Conservation (phyloP, 73 alveolate genomes). For the Loxodes magnus region DNA sequence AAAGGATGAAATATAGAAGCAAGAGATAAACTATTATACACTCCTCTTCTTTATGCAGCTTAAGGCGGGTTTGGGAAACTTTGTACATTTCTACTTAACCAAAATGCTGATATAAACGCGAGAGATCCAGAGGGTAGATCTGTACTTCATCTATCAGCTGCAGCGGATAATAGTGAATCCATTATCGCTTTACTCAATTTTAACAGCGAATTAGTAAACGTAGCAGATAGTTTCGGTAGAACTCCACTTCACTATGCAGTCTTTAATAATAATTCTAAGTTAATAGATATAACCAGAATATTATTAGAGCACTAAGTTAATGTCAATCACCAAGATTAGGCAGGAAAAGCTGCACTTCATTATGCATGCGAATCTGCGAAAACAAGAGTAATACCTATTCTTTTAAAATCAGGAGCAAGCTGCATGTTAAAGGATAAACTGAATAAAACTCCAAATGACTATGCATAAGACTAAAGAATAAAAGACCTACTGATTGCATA, state of each 20-base stretch:
- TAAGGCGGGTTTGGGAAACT: constrained; percentile 75
- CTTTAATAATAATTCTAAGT: constrained; percentile 26
- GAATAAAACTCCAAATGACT: constrained; percentile 37
- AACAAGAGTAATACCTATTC: constrained; percentile 36
- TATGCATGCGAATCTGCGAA: constrained; percentile 51
- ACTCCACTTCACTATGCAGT: constrained; percentile 50
- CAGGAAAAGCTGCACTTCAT: constrained; percentile 40
- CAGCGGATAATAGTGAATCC: constrained; percentile 18
- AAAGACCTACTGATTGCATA: constrained; percentile 1
- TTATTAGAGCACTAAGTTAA: constrained; percentile 33
- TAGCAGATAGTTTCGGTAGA: constrained; percentile 41
- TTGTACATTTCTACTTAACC: constrained; percentile 60
- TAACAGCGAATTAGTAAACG: constrained; percentile 27
- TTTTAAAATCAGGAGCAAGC: constrained; percentile 47
- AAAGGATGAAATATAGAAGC: constrained; percentile 49
- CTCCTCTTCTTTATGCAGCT: constrained; percentile 88
- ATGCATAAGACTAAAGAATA: constrained; percentile 25
- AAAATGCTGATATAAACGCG: constrained; percentile 71
- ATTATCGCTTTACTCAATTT: constrained; percentile 16
- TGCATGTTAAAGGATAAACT: constrained; percentile 22
- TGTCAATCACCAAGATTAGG: constrained; percentile 40
- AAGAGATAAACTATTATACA: constrained; percentile 79
- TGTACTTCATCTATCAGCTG: constrained; percentile 81
- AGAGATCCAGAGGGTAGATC: constrained; percentile 84
- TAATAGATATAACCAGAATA: constrained; percentile 32